Conservation (phyloP, 305 asterid species). For the Fraxinus xanthoxyloides region DNA sequence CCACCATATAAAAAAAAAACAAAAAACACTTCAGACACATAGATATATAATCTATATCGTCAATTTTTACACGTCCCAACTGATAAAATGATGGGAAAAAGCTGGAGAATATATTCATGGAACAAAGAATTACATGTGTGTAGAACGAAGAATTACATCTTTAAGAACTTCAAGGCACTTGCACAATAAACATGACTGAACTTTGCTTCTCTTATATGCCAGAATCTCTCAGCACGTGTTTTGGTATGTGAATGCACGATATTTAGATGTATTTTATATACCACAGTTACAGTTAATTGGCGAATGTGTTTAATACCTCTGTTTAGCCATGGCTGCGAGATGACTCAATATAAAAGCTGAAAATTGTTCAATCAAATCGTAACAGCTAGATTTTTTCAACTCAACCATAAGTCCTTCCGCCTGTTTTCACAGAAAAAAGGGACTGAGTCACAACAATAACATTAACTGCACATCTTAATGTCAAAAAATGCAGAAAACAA, state of each 20-base stretch:
- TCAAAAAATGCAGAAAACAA: background rate
- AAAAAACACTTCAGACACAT: background rate
- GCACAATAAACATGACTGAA: background rate
- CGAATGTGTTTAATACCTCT: slow-evolving; percentile 40
- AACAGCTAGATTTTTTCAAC: slow-evolving; percentile 56
- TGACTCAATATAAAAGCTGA: slow-evolving; percentile 44
- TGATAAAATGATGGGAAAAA: background rate
- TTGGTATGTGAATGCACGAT: background rate
- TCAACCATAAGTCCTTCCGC: slow-evolving; percentile 69
- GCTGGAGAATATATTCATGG: background rate
- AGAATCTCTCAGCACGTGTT: background rate
- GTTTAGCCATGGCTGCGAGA: slow-evolving; percentile 56
- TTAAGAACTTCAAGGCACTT: background rate
- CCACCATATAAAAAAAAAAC: background rate
- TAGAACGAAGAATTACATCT: background rate
- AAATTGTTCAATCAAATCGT: slow-evolving; percentile 57
- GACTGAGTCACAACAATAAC: slow-evolving; percentile 7
- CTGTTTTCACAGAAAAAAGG: slow-evolving; percentile 38
- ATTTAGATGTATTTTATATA: background rate
- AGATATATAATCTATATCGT: background rate
- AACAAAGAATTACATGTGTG: background rate
- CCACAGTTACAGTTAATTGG: background rate
- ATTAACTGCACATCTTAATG: background rate
- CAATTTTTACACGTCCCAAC: background rate
- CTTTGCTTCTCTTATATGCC: background rate